These are phyloP conservation scores for Fraxinus excelsior DNA, from an alignment of 257 asterid species.

Conservation along the genomic window DNA sequence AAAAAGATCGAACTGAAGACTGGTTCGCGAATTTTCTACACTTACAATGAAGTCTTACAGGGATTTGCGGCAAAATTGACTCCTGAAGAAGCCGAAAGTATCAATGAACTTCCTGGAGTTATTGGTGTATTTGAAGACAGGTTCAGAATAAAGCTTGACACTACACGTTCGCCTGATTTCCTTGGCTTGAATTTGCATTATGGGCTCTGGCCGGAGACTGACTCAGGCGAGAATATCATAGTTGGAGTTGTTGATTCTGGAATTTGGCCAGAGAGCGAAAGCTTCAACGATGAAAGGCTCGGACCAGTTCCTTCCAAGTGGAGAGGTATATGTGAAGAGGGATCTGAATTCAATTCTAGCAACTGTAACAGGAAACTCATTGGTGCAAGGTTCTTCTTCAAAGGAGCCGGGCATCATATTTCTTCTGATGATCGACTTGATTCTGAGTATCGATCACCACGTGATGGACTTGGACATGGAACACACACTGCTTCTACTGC, in stretches of 20 bases:
- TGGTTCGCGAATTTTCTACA: conserved; percentile 10
- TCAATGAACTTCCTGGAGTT: conserved; percentile 4
- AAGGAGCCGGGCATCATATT: conserved; percentile 2
- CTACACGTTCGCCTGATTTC: conserved; percentile 17
- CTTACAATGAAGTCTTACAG: conserved; percentile 13
- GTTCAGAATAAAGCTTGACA: conserved; percentile 3
- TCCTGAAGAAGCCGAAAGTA: conserved; percentile 15
- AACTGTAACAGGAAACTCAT: conserved; percentile 26
- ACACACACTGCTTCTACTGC: conserved; percentile 21
- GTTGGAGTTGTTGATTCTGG: conserved; percentile 27
- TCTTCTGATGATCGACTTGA: not conserved
- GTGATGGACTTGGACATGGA: conserved; percentile 20
- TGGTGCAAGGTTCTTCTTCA: conserved; percentile 15
- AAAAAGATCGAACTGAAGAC: not conserved
- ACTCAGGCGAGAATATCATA: conserved; percentile 19
- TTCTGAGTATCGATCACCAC: conserved; percentile 1
- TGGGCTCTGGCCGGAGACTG: conserved; percentile 23
- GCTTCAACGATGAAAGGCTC: conserved; percentile 18
- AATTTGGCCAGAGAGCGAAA: conserved; percentile 31
- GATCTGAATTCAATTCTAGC: conserved; percentile 6
- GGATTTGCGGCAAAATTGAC: conserved; percentile 27
- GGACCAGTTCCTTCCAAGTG: conserved; percentile 22
- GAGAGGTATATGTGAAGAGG: conserved; percentile 21
- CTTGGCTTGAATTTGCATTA: conserved; percentile 23
- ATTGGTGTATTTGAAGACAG: not conserved